A percentile compares a stretch with the other conserved stretches of the same genome.
phyloP scores from a whole-genome alignment of 169 alveolate genomes.

The Miamiensis avidus region DNA sequence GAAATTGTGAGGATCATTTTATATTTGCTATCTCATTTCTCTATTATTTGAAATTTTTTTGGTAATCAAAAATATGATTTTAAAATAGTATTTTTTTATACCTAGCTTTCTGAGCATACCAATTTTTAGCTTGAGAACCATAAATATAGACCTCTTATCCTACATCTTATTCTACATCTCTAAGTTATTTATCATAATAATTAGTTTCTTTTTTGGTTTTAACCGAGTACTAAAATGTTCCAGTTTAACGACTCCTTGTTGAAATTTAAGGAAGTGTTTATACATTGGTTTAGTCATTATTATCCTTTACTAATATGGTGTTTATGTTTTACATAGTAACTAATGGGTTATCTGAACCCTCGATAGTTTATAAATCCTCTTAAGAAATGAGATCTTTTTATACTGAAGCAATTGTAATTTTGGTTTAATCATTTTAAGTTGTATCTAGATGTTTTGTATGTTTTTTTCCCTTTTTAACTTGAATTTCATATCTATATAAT shows the following conservation, averaged over 20 bases:
- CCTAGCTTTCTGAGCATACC: slow-evolving; percentile 34
- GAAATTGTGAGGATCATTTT: slow-evolving; percentile 42
- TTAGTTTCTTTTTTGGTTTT: slow-evolving; percentile 23
- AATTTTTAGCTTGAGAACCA: slow-evolving; percentile 41
- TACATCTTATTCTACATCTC: slow-evolving; percentile 14
- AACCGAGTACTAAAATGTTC: slow-evolving; percentile 22
- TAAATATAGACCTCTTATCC: slow-evolving; percentile 14
- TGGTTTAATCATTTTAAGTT: too few relatives aligned
- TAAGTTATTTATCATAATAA: slow-evolving; percentile 1
- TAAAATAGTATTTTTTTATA: slow-evolving; percentile 50
- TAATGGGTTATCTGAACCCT: too few relatives aligned
- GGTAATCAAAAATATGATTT: slow-evolving; percentile 47
- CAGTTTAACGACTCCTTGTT: neutral
- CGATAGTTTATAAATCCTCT: too few relatives aligned
- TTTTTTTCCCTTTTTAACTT: slow-evolving; percentile 22
- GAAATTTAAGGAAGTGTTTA: slow-evolving; percentile 7
- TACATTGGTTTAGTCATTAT: slow-evolving; percentile 8
- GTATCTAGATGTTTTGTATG: neutral
- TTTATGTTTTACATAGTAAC: too few relatives aligned
- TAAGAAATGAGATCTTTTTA: too few relatives aligned
- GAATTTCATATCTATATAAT: slow-evolving; percentile 1
- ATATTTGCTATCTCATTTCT: slow-evolving; percentile 41
- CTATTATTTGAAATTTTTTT: slow-evolving; percentile 53
- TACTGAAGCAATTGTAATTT: too few relatives aligned
- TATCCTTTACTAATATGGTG: too few relatives aligned